Conservation (phyloP, 2,329 filamentous ascomycete species). For the Teratosphaeria pseudoeucalypti region DNA sequence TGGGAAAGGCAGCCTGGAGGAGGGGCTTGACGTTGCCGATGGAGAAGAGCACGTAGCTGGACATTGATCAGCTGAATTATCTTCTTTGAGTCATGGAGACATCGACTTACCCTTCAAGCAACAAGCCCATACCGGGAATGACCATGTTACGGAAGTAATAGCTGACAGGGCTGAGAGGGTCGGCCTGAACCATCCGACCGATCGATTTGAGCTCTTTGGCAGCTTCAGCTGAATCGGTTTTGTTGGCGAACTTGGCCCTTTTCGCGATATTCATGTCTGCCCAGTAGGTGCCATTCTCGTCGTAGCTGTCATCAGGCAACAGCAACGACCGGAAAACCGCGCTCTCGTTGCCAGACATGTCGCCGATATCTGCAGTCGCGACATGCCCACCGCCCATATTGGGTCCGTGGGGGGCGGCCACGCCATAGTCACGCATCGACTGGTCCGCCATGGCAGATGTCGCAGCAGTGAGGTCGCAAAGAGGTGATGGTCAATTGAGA, state of each 20-base stretch:
- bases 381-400: conserved; percentile 35
- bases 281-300: conserved; percentile 78
- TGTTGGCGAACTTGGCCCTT: conserved; percentile 64
- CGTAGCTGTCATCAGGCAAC: conserved; percentile 81
- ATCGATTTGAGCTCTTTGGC: conserved; percentile 56
- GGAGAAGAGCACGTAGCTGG: conserved; percentile 85
- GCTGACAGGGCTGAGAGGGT: conserved; percentile 71
- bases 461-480: not conserved
- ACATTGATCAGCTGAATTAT: not conserved
- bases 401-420: conserved; percentile 39
- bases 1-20: conserved; percentile 62
- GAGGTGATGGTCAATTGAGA: not conserved
- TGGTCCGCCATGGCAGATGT: conserved; percentile 11
- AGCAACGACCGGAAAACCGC: conserved; percentile 67
- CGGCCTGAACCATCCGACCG: conserved; percentile 72
- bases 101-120: conserved; percentile 61
- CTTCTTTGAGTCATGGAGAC: not conserved
- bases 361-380: conserved; percentile 31
- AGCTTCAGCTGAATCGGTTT: conserved; percentile 62
- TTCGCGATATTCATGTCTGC: conserved; percentile 66
- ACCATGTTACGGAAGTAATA: conserved; percentile 89
- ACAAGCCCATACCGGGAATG: conserved; percentile 81
- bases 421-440: conserved; percentile 38
- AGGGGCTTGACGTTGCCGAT: conserved; percentile 86
- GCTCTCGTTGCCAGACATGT: conserved; percentile 49